Conservation (phyloP, 805 yeast genomes). For the Priceomyces castillae region DNA sequence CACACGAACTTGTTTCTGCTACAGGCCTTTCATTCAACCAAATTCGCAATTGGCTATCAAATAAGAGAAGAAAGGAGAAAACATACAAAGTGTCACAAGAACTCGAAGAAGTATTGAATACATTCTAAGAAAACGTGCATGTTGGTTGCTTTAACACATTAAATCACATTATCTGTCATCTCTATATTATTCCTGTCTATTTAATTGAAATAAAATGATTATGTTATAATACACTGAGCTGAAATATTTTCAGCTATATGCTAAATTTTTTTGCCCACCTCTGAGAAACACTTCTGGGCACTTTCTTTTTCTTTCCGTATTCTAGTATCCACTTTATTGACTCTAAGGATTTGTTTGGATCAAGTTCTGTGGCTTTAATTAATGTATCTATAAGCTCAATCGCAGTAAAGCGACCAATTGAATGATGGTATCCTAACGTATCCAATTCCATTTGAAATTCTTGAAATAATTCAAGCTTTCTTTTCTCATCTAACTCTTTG, state of each 20-base stretch:
- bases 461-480: slow-evolving; percentile 18
- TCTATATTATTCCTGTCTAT: too few species aligned
- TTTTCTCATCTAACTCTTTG: slow-evolving; percentile 11
- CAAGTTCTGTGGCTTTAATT: slow-evolving; percentile 7
- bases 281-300: slow-evolving; percentile 5
- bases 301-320: slow-evolving; percentile 9
- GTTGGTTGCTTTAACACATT: too few species aligned
- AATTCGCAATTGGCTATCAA: slow-evolving; percentile 4
- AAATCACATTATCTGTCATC: too few species aligned
- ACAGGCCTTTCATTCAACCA: slow-evolving; percentile 3
- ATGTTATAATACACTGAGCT: neutral
- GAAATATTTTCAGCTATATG: neutral
- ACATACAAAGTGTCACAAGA: slow-evolving; percentile 1
- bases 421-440: slow-evolving; percentile 13
- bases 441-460: slow-evolving; percentile 16
- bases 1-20: neutral
- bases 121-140: neutral
- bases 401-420: slow-evolving; percentile 13
- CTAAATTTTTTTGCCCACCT: slow-evolving; percentile 8
- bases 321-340: slow-evolving; percentile 8
- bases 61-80: slow-evolving; percentile 5
- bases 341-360: slow-evolving; percentile 4
- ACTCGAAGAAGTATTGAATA: neutral
- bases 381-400: slow-evolving; percentile 12
- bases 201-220: too few species aligned